Base-by-base conservation (phyloP, 2,329 filamentous ascomycete species). In the Aspergillus latus region DNA sequence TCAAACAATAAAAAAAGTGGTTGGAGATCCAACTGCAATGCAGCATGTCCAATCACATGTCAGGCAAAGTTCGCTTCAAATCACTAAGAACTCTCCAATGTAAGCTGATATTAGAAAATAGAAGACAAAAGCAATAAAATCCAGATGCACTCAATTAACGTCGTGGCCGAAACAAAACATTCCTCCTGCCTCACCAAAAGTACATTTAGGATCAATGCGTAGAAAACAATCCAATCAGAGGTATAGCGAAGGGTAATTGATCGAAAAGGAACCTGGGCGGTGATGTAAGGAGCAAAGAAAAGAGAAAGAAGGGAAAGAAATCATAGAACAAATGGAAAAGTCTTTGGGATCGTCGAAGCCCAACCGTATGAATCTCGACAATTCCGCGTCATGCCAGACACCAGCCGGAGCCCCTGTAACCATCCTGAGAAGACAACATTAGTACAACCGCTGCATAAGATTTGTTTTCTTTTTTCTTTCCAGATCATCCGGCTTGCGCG, bases 151-250 rank as follows among this genome's bases (percentile, higher is more conserved):
- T 60, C 54, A 62, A 60, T 61, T 63, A 61, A 62, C 61, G 63
- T 66, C 66, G 65, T 64, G 60, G 62, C 66, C 60, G 60, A 62
- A 68, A 59, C 59, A 62, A 62, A 68, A 59, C 59, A 62, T 62
- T 61, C 60, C 60, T 64, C 60, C 62, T 59, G 56, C 60, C 59
- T 62, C 56, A 58, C 60, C 62, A 43, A 61, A 54, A 60, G 32
- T 61, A 65, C 60, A 67, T 64, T 62, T 60, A 59, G 59, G 63
- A 58, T 64, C 59, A 59, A 64, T 65, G 62, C 65, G 58, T 56
- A 52, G 29, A 63, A 55, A 69, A 64, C 64, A 63, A 66, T 68
- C 62, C 61, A 56, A 56, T 37, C n/a, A 52, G 40, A 56, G 51
- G 53, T 57, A 60, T 51, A 55, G 58, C 56, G 57, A 40, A 48